These are phyloP conservation scores for Ichthyophthirius multifiliis DNA, from an alignment of 169 alveolate genomes.

Conservation along the genomic window DNA sequence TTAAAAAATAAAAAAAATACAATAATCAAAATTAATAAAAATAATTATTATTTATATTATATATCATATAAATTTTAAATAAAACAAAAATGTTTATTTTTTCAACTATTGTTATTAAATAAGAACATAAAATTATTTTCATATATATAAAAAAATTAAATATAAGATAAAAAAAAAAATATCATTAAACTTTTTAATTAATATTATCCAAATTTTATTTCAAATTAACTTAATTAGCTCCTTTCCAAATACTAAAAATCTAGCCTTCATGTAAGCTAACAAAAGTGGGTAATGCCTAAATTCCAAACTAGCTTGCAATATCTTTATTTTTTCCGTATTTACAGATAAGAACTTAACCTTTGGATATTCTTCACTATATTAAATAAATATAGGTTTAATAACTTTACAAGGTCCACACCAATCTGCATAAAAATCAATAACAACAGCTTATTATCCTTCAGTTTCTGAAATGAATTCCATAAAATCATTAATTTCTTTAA, in stretches of 20 bases:
- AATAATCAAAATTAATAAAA: too few relatives aligned
- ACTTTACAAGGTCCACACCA: conserved; percentile 45
- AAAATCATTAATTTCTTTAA: conserved; percentile 9
- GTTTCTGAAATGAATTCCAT: conserved; percentile 5
- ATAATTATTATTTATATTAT: too few relatives aligned
- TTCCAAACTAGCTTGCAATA: neutral
- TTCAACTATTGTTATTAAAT: too few relatives aligned
- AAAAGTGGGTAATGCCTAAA: conserved; percentile 8
- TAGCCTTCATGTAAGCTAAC: neutral
- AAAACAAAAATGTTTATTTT: too few relatives aligned
- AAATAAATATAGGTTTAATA: conserved; percentile 21
- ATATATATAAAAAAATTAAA: too few relatives aligned
- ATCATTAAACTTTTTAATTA: neutral
- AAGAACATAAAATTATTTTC: too few relatives aligned
- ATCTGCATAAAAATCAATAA: conserved; percentile 39
- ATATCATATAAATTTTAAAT: too few relatives aligned
- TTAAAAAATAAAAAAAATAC: too few relatives aligned
- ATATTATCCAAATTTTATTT: neutral
- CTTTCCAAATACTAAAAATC: neutral
- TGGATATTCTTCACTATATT: conserved; percentile 13
- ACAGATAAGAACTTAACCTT: conserved; percentile 19
- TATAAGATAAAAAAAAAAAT: neutral
- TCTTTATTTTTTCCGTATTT: conserved; percentile 11
- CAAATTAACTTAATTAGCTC: conserved; percentile 7
- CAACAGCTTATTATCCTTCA: neutral